These are phyloP conservation scores for Mucuna pruriens DNA, from an alignment of 306 rosid genomes.

Conservation along the genomic window DNA sequence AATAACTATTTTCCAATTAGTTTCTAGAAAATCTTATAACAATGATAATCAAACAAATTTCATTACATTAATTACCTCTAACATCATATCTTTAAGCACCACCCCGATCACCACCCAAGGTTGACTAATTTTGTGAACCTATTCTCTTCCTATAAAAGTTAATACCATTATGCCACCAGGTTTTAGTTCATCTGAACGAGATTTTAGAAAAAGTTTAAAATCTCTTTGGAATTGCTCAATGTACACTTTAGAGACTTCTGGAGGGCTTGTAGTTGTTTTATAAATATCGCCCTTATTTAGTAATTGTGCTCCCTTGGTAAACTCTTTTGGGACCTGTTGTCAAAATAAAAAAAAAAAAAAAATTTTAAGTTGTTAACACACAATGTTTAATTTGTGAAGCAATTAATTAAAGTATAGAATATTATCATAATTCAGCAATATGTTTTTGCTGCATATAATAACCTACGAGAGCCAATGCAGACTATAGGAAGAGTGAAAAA, in stretches of 20 bases:
- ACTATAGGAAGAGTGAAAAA: constrained; percentile 51
- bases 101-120: constrained; percentile 37
- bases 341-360: background rate
- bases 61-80: background rate
- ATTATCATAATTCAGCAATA: too few relatives aligned
- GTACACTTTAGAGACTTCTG: constrained; percentile 35
- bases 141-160: constrained; percentile 41
- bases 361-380: too few relatives aligned
- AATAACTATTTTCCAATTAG: background rate
- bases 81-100: constrained; percentile 38
- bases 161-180: constrained; percentile 49
- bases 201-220: constrained; percentile 42
- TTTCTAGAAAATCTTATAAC: background rate
- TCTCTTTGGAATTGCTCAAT: constrained; percentile 48
- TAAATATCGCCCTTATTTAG: constrained; percentile 29
- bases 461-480: constrained; percentile 56
- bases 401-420: background rate
- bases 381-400: background rate
- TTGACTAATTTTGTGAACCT: background rate
- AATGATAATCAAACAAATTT: background rate
- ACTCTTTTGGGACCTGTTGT: background rate
- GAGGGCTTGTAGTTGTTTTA: constrained; percentile 41
- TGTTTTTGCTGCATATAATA: background rate
- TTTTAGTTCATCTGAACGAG: constrained; percentile 48
- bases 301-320: background rate